Conservation (phyloP, 2,329 filamentous ascomycete species). For the Alternaria triticimaculans region DNA sequence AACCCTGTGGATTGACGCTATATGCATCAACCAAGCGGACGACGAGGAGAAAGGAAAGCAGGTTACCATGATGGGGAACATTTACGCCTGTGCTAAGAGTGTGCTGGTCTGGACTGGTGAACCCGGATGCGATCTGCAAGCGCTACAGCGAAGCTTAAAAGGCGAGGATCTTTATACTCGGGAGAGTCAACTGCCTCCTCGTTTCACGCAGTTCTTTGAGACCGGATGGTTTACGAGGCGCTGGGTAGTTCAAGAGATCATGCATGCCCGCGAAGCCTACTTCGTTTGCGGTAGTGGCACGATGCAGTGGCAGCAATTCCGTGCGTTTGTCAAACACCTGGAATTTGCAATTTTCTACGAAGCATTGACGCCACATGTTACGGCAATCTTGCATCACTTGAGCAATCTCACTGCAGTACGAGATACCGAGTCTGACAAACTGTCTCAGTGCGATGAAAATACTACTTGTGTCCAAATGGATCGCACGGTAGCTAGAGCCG, state of each 20-base stretch:
- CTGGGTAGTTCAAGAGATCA: background rate
- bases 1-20: background rate
- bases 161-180: too few species aligned
- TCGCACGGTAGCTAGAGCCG: background rate
- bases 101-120: background rate
- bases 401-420: background rate
- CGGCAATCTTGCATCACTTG: background rate
- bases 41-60: background rate
- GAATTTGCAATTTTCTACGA: accelerated
- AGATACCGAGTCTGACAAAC: background rate
- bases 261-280: background rate
- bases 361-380: background rate
- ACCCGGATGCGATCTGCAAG: background rate
- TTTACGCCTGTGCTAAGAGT: background rate
- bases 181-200: too few species aligned
- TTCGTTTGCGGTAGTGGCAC: background rate
- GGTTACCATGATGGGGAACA: background rate
- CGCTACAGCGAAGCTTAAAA: background rate
- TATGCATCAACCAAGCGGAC: background rate
- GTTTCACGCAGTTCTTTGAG: background rate
- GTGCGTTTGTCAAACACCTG: background rate
- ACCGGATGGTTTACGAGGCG: background rate
- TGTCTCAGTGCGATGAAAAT: background rate
- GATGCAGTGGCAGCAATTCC: background rate
- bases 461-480: background rate